Conservation (phyloP, 2,329 filamentous ascomycete species). For the Ophiostoma perfectum region DNA sequence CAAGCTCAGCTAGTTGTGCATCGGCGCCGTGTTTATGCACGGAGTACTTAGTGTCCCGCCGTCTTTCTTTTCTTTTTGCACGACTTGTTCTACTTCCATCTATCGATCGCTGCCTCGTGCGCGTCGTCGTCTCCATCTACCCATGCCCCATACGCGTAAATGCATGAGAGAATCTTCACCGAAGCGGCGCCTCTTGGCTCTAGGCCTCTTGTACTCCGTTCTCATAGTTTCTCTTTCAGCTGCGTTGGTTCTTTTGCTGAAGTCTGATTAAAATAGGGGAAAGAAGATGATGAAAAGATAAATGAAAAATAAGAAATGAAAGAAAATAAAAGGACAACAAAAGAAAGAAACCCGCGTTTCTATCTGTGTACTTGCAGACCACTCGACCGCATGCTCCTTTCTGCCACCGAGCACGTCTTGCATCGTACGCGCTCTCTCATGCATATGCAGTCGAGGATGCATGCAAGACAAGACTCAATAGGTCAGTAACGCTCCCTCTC, state of each 20-base stretch:
- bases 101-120: not conserved
- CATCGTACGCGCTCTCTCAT: slow-evolving; percentile 1
- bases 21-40: not conserved
- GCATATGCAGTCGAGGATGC: slow-evolving; percentile 3
- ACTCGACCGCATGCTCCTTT: too few species aligned
- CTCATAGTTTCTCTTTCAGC: too few species aligned
- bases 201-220: not conserved
- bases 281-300: too few species aligned
- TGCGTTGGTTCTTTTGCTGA: too few species aligned
- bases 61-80: too few species aligned
- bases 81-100: not conserved
- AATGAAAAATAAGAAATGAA: too few species aligned
- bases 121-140: not conserved
- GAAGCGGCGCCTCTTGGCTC: not conserved
- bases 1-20: not conserved
- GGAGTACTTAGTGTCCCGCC: too few species aligned
- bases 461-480: not conserved
- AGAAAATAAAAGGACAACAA: too few species aligned
- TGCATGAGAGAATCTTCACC: not conserved
- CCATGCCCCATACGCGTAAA: not conserved
- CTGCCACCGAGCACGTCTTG: too few species aligned
- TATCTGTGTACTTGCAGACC: not conserved
- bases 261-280: not conserved
- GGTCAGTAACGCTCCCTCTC: too few species aligned
- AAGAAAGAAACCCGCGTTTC: too few species aligned